Conservation (phyloP, 2,329 filamentous ascomycete genomes). For the Hyphodiscus sp. region DNA sequence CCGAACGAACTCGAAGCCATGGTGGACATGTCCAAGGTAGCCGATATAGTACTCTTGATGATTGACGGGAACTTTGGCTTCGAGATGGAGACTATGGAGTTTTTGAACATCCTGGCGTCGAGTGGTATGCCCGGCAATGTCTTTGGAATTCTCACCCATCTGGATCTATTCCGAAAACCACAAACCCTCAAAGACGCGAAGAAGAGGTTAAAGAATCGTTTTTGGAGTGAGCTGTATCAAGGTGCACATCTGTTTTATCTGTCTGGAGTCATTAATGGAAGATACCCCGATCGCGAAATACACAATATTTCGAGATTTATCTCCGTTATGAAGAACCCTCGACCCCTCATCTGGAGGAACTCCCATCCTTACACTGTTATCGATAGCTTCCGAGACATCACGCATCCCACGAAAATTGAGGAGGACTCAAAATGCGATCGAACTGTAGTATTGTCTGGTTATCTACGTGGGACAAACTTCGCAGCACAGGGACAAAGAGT, state of each 20-base stretch:
- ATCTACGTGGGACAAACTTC: conserved; percentile 92
- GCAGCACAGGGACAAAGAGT: conserved; percentile 77
- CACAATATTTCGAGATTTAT: conserved; percentile 93
- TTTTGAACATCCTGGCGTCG: conserved; percentile 85
- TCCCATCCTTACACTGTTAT: conserved; percentile 90
- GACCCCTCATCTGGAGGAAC: conserved; percentile 94
- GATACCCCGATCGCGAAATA: conserved; percentile 93
- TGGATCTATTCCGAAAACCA: conserved; percentile 92
- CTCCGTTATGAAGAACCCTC: conserved; percentile 97
- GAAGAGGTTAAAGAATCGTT: conserved; percentile 89
- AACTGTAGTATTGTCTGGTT: conserved; percentile 85
- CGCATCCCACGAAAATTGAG: conserved; percentile 86
- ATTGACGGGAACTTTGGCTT: conserved; percentile 99
- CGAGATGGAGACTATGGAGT: conserved; percentile 99
- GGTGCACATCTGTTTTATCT: conserved; percentile 96
- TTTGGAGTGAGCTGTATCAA: conserved; percentile 96
- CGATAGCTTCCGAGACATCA: conserved; percentile 92
- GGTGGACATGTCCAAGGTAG: conserved; percentile 95
- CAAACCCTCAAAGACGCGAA: conserved; percentile 89
- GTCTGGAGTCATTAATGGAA: conserved; percentile 90
- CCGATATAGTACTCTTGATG: conserved; percentile 94
- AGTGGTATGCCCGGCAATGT: conserved; percentile 98
- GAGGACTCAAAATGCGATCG: conserved; percentile 84
- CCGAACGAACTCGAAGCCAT: conserved; percentile 95
- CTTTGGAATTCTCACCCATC: conserved; percentile 91